Evolutionary conservation across 768 basidiomycete genomes (phyloP).

Genomic region (Panellus pusillus): DNA sequence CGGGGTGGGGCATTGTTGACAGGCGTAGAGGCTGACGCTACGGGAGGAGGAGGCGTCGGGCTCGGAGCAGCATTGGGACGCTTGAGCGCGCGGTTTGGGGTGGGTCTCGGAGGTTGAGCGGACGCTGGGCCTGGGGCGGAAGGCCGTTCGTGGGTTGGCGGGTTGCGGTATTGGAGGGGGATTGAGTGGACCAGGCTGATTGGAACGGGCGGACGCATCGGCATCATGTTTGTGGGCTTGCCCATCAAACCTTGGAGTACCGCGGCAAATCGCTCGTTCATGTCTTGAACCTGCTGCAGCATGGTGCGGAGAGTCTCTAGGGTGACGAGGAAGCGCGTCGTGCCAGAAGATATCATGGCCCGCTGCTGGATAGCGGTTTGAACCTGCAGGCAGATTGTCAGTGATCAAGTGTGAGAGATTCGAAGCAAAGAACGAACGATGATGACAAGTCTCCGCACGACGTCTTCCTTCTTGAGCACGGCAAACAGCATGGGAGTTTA

Average conservation of each 20-base stretch:
- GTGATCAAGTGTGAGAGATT: conserved; percentile 7
- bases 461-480: conserved; percentile 47
- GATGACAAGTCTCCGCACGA: conserved; percentile 48
- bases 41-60: conserved; percentile 49
- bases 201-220: conserved; percentile 2
- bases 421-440: conserved; percentile 46
- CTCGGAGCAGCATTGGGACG: conserved; percentile 32
- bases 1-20: conserved; percentile 48
- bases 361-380: conserved; percentile 48
- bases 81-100: conserved; percentile 27
- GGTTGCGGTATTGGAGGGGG: conserved; percentile 6
- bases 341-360: conserved; percentile 34
- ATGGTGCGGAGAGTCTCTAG: conserved; percentile 45
- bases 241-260: conserved; percentile 23
- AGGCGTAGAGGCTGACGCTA: conserved; percentile 42
- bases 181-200: neutral
- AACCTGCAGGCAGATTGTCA: conserved; percentile 31
- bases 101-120: conserved; percentile 25
- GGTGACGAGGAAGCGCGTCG: conserved; percentile 42
- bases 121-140: conserved; percentile 21
- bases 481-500: conserved; percentile 49
- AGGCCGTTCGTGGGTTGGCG: conserved; percentile 1
- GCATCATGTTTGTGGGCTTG: conserved; percentile 19
- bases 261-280: conserved; percentile 39
- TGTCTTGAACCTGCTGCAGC: conserved; percentile 40